Base-by-base conservation (phyloP, 2,329 filamentous ascomycete genomes). In the Pseudogymnoascus sp. region DNA sequence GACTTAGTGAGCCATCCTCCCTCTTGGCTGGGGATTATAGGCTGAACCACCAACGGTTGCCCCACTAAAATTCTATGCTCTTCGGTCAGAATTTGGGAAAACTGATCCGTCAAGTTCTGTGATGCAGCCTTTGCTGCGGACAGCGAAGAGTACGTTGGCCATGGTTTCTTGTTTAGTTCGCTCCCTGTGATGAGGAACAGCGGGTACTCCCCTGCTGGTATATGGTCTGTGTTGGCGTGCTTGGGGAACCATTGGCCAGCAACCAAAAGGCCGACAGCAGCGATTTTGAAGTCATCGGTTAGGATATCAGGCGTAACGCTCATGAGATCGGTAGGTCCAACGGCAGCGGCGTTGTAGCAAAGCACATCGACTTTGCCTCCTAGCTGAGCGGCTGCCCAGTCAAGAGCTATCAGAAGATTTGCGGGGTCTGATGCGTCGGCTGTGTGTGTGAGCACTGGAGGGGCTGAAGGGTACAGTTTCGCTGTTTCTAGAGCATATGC, bases 401-500 rank as follows among this genome's bases (percentile, higher is more conserved):
- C 22, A 7, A 50, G 43, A 4, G 43, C 22, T 16, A 25, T 11
- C 14, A 50, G 22, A 22, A 50, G 14, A 12, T n/a, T 30, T 6
- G 43, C n/a, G 14, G 43, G 22, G 3, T 50, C 43, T 4, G 43
- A 28, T 30, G 22, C 43, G 22, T 50, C 43, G 43, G 43, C 25
- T 50, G 14, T 9, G n/a, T 14, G 43, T 14, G 22, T 50, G 14
- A 50, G 22, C 14, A 50, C 22, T 4, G 43, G 43, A 28, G 43
- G 22, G 6, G 43, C 43, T 6, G 43, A 28, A 50, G 43, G 43
- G 7, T 30, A 30, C 1, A 50, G 43, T 28, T 30, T 11, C 6
- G 14, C 81, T 69, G 99, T 87, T 67, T 96, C 89, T 36, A 82
- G 75, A 43, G 90, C 86, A 57, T 99, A 83, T 1, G 84, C 75